Conservation (phyloP, 2,329 filamentous ascomycete species). For the Whalleya microplaca region DNA sequence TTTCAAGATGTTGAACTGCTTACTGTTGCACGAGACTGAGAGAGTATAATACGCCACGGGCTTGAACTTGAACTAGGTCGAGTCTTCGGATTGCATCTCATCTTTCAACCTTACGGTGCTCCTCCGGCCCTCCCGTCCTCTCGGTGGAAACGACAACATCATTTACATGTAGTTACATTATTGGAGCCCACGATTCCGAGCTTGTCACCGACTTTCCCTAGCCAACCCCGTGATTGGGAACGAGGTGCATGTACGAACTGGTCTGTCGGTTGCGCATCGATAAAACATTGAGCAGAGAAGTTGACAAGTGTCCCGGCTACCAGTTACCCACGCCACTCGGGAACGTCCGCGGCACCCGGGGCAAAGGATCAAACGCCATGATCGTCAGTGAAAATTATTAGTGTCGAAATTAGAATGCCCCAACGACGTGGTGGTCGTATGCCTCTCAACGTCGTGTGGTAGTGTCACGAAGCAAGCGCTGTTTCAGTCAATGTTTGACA, state of each 20-base stretch:
- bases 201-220: neutral
- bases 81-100: neutral
- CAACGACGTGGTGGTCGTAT: neutral
- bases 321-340: neutral
- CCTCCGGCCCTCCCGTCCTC: neutral
- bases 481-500: neutral
- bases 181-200: neutral
- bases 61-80: neutral
- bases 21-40: slow-evolving; percentile 12
- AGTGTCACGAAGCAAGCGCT: neutral
- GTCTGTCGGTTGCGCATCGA: too few relatives aligned
- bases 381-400: neutral
- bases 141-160: neutral
- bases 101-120: slow-evolving; percentile 4
- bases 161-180: neutral
- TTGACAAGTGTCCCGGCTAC: neutral
- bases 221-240: neutral
- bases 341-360: neutral
- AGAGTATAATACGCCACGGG: slow-evolving; percentile 15
- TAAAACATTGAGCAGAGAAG: neutral
- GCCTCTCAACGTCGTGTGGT: neutral
- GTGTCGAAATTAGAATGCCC: neutral
- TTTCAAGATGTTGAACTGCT: slow-evolving; percentile 7
- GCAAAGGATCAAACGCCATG: neutral
- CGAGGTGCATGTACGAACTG: neutral